A percentile compares a stretch with the other conserved stretches of the same genome.
Evolutionary conservation across 345 rosid species (phyloP).

Genomic region (Limnanthes douglasii): DNA sequence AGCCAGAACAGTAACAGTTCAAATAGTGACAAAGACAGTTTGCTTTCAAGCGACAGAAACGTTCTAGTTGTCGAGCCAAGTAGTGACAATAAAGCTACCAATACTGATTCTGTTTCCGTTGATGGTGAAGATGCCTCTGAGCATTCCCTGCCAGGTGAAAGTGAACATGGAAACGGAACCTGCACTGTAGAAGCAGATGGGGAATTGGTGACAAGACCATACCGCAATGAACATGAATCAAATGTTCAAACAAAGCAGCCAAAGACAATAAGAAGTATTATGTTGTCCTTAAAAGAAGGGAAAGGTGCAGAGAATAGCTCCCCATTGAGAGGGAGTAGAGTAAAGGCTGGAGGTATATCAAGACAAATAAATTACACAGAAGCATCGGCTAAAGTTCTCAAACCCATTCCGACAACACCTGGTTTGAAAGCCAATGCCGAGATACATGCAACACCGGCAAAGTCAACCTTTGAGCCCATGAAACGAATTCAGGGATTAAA

Average conservation of each 20-base stretch:
- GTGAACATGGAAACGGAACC: slow-evolving; percentile 18
- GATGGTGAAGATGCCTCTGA: slow-evolving; percentile 50
- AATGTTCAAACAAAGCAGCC: slow-evolving; percentile 58
- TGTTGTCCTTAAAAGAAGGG: slow-evolving; percentile 93
- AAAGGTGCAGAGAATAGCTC: slow-evolving; percentile 77
- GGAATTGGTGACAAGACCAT: slow-evolving; percentile 25
- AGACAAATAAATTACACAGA: slow-evolving; percentile 39
- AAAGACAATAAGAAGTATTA: slow-evolving; percentile 63
- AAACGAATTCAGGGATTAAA: slow-evolving; percentile 36
- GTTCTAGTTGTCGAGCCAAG: slow-evolving; percentile 16
- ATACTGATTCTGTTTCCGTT: slow-evolving; percentile 34
- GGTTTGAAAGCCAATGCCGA: slow-evolving; percentile 36
- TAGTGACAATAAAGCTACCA: slow-evolving; percentile 30
- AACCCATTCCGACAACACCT: slow-evolving; percentile 31
- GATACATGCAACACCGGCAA: slow-evolving; percentile 23
- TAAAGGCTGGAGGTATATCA: slow-evolving; percentile 26
- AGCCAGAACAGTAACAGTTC: slow-evolving; percentile 89
- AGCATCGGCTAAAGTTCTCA: slow-evolving; percentile 51
- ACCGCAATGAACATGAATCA: slow-evolving; percentile 26
- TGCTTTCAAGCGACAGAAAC: slow-evolving; percentile 40
- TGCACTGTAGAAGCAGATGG: slow-evolving; percentile 31
- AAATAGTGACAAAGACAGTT: slow-evolving; percentile 62
- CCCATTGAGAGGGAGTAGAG: slow-evolving; percentile 56
- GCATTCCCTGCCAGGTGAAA: slow-evolving; percentile 29
- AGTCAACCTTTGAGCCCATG: slow-evolving; percentile 32